Evolutionary conservation across 495 filamentous ascomycete genomes (phyloP).

Genomic region (Annulohypoxylon bovei): DNA sequence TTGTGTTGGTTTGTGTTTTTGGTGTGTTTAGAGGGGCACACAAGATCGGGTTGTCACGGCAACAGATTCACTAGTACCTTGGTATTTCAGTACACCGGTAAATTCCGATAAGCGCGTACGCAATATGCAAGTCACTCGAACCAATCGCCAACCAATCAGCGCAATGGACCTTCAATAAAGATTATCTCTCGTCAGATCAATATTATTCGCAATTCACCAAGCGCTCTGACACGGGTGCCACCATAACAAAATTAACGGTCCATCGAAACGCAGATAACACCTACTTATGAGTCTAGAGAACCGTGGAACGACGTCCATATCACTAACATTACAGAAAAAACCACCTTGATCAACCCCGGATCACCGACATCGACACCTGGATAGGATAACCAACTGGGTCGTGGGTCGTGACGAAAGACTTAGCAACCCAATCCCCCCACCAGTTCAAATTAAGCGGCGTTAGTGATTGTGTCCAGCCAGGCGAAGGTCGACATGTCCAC

Average conservation of each 20-base stretch:
- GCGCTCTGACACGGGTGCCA: conserved; percentile 15
- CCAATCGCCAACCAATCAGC: background rate
- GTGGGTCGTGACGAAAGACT: background rate
- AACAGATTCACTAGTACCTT: conserved; percentile 14
- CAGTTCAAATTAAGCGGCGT: background rate
- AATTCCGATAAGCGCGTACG: conserved; percentile 17
- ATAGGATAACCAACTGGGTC: background rate
- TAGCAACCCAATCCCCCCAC: background rate
- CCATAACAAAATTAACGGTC: conserved; percentile 15
- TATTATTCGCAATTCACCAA: conserved; percentile 15
- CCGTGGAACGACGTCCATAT: background rate
- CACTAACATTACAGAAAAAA: background rate
- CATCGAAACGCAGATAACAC: background rate
- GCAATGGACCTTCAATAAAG: background rate
- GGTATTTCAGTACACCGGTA: conserved; percentile 20
- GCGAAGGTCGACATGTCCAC: background rate
- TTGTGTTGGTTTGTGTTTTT: too few species aligned
- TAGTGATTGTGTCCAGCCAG: conserved; percentile 18
- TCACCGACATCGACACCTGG: background rate
- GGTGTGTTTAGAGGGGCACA: conserved; percentile 31
- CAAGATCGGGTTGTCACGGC: conserved; percentile 24
- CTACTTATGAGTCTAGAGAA: conserved; percentile 3
- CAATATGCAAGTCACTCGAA: background rate
- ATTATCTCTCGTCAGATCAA: conserved; percentile 13
- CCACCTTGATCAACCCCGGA: background rate